Evolutionary conservation across 208 protist species (phyloP).

Genomic region (Herpetomonas samuelpessoai): DNA sequence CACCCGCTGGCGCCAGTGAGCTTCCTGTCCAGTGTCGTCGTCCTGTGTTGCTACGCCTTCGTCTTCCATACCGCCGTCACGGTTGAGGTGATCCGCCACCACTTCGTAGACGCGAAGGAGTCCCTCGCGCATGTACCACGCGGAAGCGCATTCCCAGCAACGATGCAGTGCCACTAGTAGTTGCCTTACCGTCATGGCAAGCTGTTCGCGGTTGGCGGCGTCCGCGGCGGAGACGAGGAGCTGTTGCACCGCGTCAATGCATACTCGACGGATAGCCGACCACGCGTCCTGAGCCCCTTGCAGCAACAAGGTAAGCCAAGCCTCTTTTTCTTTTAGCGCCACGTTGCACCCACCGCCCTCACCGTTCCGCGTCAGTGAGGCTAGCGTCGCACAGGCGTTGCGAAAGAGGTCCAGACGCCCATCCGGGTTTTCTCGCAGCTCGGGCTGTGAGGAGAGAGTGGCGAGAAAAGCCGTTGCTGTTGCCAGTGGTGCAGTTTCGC

Average conservation of each 20-base stretch:
- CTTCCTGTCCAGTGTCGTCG: too few relatives aligned
- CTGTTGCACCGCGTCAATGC: constrained; percentile 16
- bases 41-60: too few relatives aligned
- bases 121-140: constrained; percentile 26
- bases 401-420: constrained; percentile 25
- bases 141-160: too few relatives aligned
- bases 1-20: constrained; percentile 9
- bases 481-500: too few relatives aligned
- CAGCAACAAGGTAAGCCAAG: constrained; percentile 46
- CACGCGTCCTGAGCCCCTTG: constrained; percentile 64
- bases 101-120: constrained; percentile 18
- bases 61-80: not conserved
- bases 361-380: not conserved
- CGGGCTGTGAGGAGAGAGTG: not conserved
- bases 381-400: constrained; percentile 3
- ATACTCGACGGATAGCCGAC: constrained; percentile 52
- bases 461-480: not conserved
- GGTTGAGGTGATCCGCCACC: not conserved
- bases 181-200: too few relatives aligned
- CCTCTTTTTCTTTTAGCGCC: too few relatives aligned
- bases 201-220: too few relatives aligned
- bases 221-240: constrained; percentile 20
- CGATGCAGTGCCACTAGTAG: too few relatives aligned
- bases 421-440: constrained; percentile 25
- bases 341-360: not conserved